Base-by-base conservation (phyloP, 192 early-diverging fungal genomes). In the Gryganskiella cystojenkinii region DNA sequence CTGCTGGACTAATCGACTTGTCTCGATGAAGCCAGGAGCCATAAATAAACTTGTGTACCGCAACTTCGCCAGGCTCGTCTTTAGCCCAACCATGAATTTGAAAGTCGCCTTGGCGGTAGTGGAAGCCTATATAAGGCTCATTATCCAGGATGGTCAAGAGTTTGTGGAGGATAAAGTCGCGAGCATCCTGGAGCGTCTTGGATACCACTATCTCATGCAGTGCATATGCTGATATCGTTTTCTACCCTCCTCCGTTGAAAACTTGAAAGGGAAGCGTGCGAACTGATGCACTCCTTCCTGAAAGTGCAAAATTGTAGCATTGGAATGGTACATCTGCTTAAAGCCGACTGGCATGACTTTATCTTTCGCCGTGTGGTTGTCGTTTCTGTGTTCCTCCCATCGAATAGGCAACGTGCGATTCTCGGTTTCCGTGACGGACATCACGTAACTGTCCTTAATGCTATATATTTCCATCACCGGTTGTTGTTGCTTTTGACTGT, bases 251-350 rank as follows among this genome's bases (percentile, higher is more conserved):
- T 34, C 35, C 6, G 56, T 57, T 25, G 56, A 40, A 57, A 57
- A 57, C 34, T 40, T 24, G 35, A 57, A 57, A 22, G 56, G 56
- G 20, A 57, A 40, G 35, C 35, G 31, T n/a, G n/a, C 31, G 9
- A 34, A 57, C 19, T 24, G 33, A 40, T 57, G 56, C 35, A 57
- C 56, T 57, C 56, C 56, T 40, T 34, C 56, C 35, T 57, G 56
- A n/a, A 57, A 57, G 56, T 57, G 56, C 27, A 57, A 25, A 40
- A 57, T 57, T 19, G 56, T 57, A 24, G 56, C 37, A 40, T 57
- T 35, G 7, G 56, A 40, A 40, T 57, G 34, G 24, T 24, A 57
- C 35, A 57, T 22, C n/a, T 57, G 56, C 35, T 57, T 57, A 57
- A 57, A 57, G 31, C 56, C 56, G 35, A 57, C n/a, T n/a, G n/a